phyloP scores from a whole-genome alignment of 2,329 filamentous ascomycete species.

The Acrocalymma vagum region DNA sequence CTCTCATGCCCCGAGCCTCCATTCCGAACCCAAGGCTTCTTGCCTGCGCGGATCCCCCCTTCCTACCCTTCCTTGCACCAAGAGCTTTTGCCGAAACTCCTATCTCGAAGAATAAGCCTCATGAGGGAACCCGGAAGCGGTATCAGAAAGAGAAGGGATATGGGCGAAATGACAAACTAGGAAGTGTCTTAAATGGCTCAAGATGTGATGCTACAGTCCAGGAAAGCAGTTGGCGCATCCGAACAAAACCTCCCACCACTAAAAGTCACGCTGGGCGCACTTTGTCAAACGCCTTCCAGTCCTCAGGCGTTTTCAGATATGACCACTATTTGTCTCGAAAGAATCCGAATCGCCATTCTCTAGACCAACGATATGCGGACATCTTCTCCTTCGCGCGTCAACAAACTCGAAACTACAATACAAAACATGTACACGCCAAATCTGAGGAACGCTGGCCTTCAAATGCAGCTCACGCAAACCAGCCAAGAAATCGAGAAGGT shows the following conservation, averaged over 20 bases:
- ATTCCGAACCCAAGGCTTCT: constrained; percentile 40
- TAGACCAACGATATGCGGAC: constrained; percentile 30
- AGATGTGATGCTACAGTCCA: no score
- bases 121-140: constrained; percentile 10
- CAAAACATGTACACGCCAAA: constrained; percentile 2
- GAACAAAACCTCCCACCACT: no score
- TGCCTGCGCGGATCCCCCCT: constrained; percentile 37
- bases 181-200: no score
- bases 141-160: constrained; percentile 26
- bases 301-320: no score
- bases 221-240: no score
- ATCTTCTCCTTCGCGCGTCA: constrained; percentile 30
- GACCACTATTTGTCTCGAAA: neutral
- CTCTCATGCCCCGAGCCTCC: constrained; percentile 43
- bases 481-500: constrained; percentile 7
- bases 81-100: constrained; percentile 38
- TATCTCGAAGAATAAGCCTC: constrained; percentile 18
- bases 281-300: no score
- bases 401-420: constrained; percentile 17
- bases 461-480: constrained; percentile 2
- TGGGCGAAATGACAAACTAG: no score
- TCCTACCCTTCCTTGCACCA: constrained; percentile 51
- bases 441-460: constrained; percentile 4
- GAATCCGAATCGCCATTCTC: constrained; percentile 1
- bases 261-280: no score